Base-by-base conservation (phyloP, 1,139 yeast genomes). In the Candida labiduridarum region DNA sequence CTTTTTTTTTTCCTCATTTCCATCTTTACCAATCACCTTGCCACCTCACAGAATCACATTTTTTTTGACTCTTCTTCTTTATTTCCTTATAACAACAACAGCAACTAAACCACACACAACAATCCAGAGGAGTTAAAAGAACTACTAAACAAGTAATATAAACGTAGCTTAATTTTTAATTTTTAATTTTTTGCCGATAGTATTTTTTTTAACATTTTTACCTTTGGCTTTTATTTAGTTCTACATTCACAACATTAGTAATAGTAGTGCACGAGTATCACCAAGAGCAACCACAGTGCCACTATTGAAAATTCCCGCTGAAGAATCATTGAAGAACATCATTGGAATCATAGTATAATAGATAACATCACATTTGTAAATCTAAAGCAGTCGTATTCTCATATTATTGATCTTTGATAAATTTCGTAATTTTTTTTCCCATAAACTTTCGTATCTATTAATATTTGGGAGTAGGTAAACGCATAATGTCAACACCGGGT, bases 401-500 rank as follows among this genome's bases (percentile, higher is more conserved):
- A n/a, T 38, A 38, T 22, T 25, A 4, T 38, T 38, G 11, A 12
- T 38, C 22, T 22, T 22, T 9, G 10, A 31, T n/a, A 12, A 11
- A 4, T 31, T 31, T 31, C 15, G 35, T 31, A 14, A 31, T n/a
- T 25, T 25, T 25, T 25, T 22, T 25, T 38, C 2, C 19, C 30
- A 35, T 35, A 9, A 18, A 12, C 25, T 7, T 38, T 38, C 30
- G 16, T 12, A 16, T 25, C 29, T 25, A 25, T 25, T 25, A 25
- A 7, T 25, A 25, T 25, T 25, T 14, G 27, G 22, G 15, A 19
- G 25, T 34, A 33, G 22, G n/a, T 35, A 11, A 35, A 25, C 25
- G 35, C 11, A 44, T 11, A 19, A 48, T 48, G 49, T 64, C 74
- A 33, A 11, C 40, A 43, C 30, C 46, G 15, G 46, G 47, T 25